phyloP scores from a whole-genome alignment of 129 eudicot species.

The Helianthus tuberosus region DNA sequence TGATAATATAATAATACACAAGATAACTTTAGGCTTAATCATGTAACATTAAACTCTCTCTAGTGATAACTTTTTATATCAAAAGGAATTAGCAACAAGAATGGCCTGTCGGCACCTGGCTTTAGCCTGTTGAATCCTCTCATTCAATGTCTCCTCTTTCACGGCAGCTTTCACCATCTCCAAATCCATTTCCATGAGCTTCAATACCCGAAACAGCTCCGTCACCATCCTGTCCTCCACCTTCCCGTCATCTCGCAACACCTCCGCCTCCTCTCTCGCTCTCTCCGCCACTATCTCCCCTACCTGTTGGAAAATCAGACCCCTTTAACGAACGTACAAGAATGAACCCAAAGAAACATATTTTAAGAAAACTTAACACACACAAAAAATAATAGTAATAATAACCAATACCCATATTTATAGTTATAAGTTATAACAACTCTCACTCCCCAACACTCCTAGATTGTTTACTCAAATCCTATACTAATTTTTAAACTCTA shows the following conservation, averaged over 20 bases:
- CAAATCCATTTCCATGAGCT: slow-evolving; percentile 95
- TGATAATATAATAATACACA: too few relatives aligned
- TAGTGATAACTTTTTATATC: slow-evolving; percentile 13
- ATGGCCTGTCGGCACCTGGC: slow-evolving; percentile 90
- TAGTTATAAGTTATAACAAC: too few relatives aligned
- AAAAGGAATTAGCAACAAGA: slow-evolving; percentile 87
- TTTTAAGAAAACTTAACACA: too few relatives aligned
- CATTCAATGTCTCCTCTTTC: slow-evolving; percentile 75
- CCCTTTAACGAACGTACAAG: too few relatives aligned
- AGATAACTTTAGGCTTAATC: too few relatives aligned
- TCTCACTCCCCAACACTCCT: too few relatives aligned
- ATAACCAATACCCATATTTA: too few relatives aligned
- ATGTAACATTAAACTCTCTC: too few relatives aligned
- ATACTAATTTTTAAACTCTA: too few relatives aligned
- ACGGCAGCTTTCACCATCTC: slow-evolving; percentile 92
- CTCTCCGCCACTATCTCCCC: slow-evolving; percentile 91
- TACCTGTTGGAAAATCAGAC: neutral
- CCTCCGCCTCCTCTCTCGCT: slow-evolving; percentile 85
- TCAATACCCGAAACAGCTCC: slow-evolving; percentile 78
- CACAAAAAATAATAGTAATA: too few relatives aligned
- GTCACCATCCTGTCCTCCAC: slow-evolving; percentile 93
- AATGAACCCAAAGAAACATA: too few relatives aligned
- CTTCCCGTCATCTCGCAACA: slow-evolving; percentile 77
- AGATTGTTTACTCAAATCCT: too few relatives aligned
- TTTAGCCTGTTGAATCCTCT: slow-evolving; percentile 79